Evolutionary conservation across 768 basidiomycete species (phyloP), one percentile per base, ranked within the genome.

Genomic region (Basidioascus undulatus): DNA sequence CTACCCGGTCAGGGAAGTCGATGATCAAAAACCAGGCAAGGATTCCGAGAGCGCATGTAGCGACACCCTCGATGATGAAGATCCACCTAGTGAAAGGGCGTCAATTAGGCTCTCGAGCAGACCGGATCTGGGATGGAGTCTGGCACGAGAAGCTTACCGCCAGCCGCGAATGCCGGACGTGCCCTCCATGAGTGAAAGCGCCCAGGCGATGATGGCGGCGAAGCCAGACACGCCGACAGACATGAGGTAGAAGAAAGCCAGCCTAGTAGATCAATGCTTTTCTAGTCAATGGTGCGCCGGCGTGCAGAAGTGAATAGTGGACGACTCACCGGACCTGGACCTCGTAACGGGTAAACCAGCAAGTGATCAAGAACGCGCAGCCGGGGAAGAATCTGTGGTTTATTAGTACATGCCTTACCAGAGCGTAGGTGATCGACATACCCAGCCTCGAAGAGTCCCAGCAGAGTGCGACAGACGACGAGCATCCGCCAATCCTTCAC

Each of bases 1-100:
- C n/a, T n/a, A n/a, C n/a, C n/a, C n/a, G n/a, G 36, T 55, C 57
- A 26, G 57, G 57, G 53, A 58, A 58, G 41, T 58, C 55, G 35
- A 55, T 50, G 35, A 53, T 47, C n/a, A n/a, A n/a, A n/a, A n/a
- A n/a, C n/a, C n/a, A n/a, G n/a, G n/a, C n/a, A n/a, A n/a, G n/a
- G n/a, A n/a, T n/a, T n/a, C n/a, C n/a, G n/a, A n/a, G n/a, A n/a
- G n/a, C n/a, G n/a, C n/a, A n/a, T n/a, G n/a, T n/a, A n/a, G n/a
- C n/a, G n/a, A n/a, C n/a, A n/a, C n/a, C n/a, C n/a, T n/a, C n/a
- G n/a, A n/a, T n/a, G n/a, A n/a, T n/a, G n/a, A n/a, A n/a, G n/a
- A n/a, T n/a, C n/a, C n/a, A n/a, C n/a, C n/a, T n/a, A n/a, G n/a
- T n/a, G n/a, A n/a, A n/a, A n/a, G n/a, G n/a, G n/a, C n/a, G n/a